Evolutionary conservation across 805 yeast species (phyloP).

Genomic region (Blastobotrys peoriensis): DNA sequence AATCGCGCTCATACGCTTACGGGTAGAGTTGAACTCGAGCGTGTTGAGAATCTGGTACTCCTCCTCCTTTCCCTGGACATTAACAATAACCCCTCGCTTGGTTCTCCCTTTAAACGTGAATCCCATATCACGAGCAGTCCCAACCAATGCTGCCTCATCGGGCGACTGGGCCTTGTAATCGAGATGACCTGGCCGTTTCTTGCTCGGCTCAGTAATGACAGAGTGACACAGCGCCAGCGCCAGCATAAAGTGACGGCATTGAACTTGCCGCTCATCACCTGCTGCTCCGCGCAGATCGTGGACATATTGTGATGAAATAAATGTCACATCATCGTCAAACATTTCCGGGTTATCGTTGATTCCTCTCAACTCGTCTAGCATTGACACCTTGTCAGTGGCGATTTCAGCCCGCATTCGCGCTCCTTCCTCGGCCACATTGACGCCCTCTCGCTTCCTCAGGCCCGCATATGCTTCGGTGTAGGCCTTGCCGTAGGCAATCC

Average conservation of each 20-base stretch:
- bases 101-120: constrained; percentile 55
- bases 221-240: constrained; percentile 74
- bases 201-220: constrained; percentile 56
- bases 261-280: constrained; percentile 40
- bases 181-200: constrained; percentile 31
- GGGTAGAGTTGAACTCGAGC: constrained; percentile 64
- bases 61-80: constrained; percentile 41
- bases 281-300: constrained; percentile 42
- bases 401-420: constrained; percentile 42
- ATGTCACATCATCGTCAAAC: constrained; percentile 50
- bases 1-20: constrained; percentile 76
- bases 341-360: constrained; percentile 44
- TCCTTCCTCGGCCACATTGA: constrained; percentile 51
- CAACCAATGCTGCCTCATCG: constrained; percentile 76
- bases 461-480: constrained; percentile 75
- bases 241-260: constrained; percentile 58
- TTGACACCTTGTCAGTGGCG: constrained; percentile 39
- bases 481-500: constrained; percentile 64
- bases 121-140: constrained; percentile 73
- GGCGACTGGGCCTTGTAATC: constrained; percentile 80
- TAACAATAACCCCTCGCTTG: constrained; percentile 43
- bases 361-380: constrained; percentile 40
- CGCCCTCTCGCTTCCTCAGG: constrained; percentile 57
- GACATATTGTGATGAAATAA: constrained; percentile 58
- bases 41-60: constrained; percentile 52